Conservation (phyloP, 2,329 filamentous ascomycete genomes). For the Diaporthe caulivora region DNA sequence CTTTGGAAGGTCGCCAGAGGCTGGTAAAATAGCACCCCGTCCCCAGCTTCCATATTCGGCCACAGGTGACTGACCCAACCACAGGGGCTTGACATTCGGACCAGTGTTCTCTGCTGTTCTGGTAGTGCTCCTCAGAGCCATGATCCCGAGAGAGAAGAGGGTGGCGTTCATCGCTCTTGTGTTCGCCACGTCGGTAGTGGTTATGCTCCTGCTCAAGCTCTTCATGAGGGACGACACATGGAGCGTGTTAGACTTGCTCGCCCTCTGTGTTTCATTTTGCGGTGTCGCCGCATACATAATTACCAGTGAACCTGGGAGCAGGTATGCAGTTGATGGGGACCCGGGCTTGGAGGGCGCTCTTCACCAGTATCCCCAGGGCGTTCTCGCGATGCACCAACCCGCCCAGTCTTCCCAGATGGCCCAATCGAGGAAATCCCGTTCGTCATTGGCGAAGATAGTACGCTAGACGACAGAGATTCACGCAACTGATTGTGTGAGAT, state of each 20-base stretch:
- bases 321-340: neutral
- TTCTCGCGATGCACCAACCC: no score
- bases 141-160: neutral
- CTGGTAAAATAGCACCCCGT: neutral
- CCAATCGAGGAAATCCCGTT: neutral
- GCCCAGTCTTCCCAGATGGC: neutral
- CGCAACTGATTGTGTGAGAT: neutral
- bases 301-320: neutral
- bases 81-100: neutral
- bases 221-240: neutral
- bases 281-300: neutral
- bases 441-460: neutral
- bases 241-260: slow-evolving; percentile 6
- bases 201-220: neutral
- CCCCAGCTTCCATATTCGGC: rapidly evolving
- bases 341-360: neutral
- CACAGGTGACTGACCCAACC: neutral
- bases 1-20: slow-evolving; percentile 2
- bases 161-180: neutral
- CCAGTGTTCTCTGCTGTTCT: neutral
- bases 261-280: neutral
- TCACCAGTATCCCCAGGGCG: neutral
- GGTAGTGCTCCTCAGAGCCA: neutral
- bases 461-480: neutral
- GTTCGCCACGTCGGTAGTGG: neutral